Base-by-base conservation (phyloP, 2,329 filamentous ascomycete genomes). In the Pseudopithomyces maydicus region DNA sequence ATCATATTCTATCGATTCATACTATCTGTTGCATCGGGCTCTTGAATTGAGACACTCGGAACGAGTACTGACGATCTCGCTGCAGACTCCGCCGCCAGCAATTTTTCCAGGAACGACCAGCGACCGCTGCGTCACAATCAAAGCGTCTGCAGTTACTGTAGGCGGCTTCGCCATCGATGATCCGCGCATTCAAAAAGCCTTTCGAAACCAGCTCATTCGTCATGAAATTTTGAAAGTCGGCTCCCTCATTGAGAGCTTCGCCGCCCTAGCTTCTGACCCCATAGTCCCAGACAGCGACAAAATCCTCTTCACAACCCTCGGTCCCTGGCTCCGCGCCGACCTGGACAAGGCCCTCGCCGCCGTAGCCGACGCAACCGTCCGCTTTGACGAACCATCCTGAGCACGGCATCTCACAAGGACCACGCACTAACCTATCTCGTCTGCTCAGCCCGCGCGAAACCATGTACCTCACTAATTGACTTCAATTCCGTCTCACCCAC, bases 181-280 rank as follows among this genome's bases (percentile, higher is more conserved):
- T 11, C 48, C 49, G 1, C 35, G 17, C 19, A 39, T 56, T n/a
- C 54, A 56, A 32, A 22, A 29, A 14, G 43, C 49, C 17, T 56
- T 56, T 11, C n/a, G 49, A 20, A 56, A 56, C 19, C 49, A 56
- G 12, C 48, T 56, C 10, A 52, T 56, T 19, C 36, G 23, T 8
- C 42, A 50, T 2, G 49, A 56, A 41, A 26, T 56, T 11, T 35
- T 20, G 14, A 56, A 52, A 36, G 33, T 52, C 3, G 48, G 43
- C 19, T 19, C 19, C 11, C 10, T 56, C 19, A 38, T 56, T 20
- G 43, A 52, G 1, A 45, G 44, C 8, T 56, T 52, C 26, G 43
- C n/a, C n/a, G 48, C 48, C n/a, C 20, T 56, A 29, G 47, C 32
- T 7, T n/a, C 33, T 6, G n/a, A 42, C 8, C 23, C 35, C 10